Percentiles rank a stretch among this genome's conserved stretches.
These are phyloP conservation scores for Murraya paniculata DNA, from an alignment of 345 rosid species.

Conservation along the genomic window DNA sequence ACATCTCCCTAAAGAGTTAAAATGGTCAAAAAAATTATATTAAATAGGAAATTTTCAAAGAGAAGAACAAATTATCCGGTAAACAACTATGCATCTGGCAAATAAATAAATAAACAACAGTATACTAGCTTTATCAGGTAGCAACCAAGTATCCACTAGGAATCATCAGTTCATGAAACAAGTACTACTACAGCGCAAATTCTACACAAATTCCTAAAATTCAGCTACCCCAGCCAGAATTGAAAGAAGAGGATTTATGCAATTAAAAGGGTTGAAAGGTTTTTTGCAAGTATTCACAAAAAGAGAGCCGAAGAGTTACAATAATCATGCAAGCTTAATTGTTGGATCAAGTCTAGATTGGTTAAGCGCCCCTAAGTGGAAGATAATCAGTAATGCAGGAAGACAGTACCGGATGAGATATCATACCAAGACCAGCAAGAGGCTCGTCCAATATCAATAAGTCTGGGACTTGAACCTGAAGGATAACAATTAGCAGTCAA, in stretches of 20 bases:
- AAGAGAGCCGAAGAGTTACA: neutral
- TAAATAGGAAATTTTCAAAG: neutral
- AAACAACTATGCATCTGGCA: neutral
- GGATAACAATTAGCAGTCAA: constrained; percentile 16
- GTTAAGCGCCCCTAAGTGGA: too few species aligned
- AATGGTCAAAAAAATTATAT: neutral
- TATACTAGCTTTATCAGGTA: neutral
- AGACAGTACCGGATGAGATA: constrained; percentile 16
- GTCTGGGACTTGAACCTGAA: constrained; percentile 83
- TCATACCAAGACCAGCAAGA: constrained; percentile 94
- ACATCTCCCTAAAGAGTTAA: neutral
- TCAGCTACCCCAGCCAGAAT: neutral
- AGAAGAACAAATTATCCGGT: neutral
- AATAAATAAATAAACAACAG: neutral
- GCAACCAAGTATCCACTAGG: neutral
- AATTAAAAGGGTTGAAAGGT: neutral
- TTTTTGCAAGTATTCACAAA: neutral
- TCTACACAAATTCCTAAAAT: neutral
- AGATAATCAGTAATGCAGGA: neutral
- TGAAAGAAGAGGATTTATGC: neutral
- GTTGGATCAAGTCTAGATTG: neutral
- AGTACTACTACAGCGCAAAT: neutral
- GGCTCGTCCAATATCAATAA: constrained; percentile 88
- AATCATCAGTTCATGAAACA: neutral
- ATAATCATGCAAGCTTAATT: neutral